These are phyloP conservation scores for Colletotrichum sp. DNA, from an alignment of 2,329 filamentous ascomycete genomes.

Conservation along the genomic window DNA sequence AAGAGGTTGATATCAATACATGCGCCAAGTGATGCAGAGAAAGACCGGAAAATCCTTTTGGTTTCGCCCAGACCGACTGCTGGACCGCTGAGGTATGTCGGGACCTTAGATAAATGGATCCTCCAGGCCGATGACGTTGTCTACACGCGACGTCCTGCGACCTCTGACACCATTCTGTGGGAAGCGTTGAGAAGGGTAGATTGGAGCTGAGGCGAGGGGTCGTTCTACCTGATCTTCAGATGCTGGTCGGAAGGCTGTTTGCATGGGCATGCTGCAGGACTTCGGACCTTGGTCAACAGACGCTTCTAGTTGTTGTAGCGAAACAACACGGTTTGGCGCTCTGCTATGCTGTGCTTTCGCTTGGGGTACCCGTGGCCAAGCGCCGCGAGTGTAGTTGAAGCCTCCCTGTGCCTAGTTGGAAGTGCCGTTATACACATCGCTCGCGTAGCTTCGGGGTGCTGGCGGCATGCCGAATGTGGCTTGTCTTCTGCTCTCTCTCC, in stretches of 20 bases:
- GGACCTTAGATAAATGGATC: slow-evolving; percentile 13
- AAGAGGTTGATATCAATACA: neutral
- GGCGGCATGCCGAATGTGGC: slow-evolving; percentile 56
- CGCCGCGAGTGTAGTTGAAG: neutral
- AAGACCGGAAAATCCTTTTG: neutral
- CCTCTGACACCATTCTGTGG: neutral
- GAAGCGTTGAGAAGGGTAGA: neutral
- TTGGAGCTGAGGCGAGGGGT: slow-evolving; percentile 6
- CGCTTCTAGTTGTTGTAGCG: neutral
- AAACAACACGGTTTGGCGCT: neutral
- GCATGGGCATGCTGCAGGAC: neutral
- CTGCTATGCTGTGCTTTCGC: neutral
- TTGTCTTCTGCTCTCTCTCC: slow-evolving; percentile 58
- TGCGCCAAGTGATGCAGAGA: slow-evolving; percentile 17
- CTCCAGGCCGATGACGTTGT: slow-evolving; percentile 9
- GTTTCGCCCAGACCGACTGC: neutral
- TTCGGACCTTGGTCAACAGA: neutral
- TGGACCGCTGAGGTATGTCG: neutral
- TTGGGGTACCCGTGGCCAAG: neutral
- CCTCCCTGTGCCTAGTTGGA: slow-evolving; percentile 18
- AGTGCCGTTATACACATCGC: slow-evolving; percentile 22
- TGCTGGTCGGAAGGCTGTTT: slow-evolving; percentile 3
- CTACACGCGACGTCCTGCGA: neutral
- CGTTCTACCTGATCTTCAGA: neutral
- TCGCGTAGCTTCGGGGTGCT: slow-evolving; percentile 37